A percentile compares a stretch with the other conserved stretches of the same genome.
Conservation (phyloP, 2,329 filamentous ascomycete genomes). For the Verticillium isaacii region DNA sequence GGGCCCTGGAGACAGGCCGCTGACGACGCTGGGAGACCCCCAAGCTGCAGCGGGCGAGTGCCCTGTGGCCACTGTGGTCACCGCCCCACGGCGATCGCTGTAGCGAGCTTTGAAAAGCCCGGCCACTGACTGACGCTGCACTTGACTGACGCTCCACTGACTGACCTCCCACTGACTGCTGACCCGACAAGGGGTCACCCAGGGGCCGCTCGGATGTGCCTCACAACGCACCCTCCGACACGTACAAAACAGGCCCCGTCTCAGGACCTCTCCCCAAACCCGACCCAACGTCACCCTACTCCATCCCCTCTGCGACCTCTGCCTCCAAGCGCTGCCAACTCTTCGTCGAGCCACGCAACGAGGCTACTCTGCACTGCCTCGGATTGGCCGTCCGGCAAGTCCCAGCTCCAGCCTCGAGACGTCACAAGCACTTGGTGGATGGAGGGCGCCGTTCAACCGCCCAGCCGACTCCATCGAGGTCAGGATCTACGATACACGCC, state of each 20-base stretch:
- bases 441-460: not conserved
- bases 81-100: no score
- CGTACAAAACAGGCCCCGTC: conserved; percentile 25
- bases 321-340: not conserved
- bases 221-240: conserved; percentile 23
- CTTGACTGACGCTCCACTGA: no score
- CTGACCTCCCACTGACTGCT: no score
- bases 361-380: not conserved
- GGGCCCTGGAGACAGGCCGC: not conserved
- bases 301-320: not conserved
- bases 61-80: no score
- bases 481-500: not conserved
- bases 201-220: conserved; percentile 16
- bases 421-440: not conserved
- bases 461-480: not conserved
- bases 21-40: not conserved
- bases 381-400: not conserved
- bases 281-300: not conserved
- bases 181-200: not conserved
- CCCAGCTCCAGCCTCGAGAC: not conserved
- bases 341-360: not conserved
- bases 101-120: no score
- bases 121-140: no score
- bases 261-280: conserved; percentile 7
- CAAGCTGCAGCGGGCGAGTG: not conserved